Evolutionary conservation across 148 eudicot genomes (phyloP).

Genomic region (Linanthus parryae): DNA sequence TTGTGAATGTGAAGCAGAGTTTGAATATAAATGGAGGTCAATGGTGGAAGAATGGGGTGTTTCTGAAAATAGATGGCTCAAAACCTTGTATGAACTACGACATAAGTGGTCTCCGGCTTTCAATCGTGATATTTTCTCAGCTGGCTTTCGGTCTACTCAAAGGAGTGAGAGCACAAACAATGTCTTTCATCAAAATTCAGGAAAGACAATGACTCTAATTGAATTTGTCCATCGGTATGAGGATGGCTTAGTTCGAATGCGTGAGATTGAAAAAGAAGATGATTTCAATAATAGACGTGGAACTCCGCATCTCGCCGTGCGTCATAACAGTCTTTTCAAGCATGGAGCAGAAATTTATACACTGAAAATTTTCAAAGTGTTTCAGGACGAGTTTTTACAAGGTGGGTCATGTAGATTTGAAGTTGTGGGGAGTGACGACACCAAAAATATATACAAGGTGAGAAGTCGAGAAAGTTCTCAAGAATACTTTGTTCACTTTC

Average conservation of each 20-base stretch:
- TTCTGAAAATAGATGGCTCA: background rate
- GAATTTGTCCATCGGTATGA: background rate
- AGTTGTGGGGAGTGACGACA: background rate
- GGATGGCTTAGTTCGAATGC: background rate
- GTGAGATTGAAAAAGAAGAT: background rate
- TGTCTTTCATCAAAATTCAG: background rate
- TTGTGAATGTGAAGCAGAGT: background rate
- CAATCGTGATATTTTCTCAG: background rate
- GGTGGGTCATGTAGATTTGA: background rate
- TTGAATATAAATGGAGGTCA: background rate
- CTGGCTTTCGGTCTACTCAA: background rate
- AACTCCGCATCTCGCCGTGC: background rate
- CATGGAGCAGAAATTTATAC: background rate
- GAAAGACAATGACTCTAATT: background rate
- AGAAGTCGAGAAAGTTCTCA: too few species aligned
- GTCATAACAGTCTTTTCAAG: background rate
- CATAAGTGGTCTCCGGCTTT: conserved; percentile 6
- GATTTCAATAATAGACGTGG: background rate
- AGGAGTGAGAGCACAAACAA: conserved; percentile 4
- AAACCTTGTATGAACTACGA: background rate
- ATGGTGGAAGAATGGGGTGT: background rate
- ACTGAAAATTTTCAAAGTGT: background rate
- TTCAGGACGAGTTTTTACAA: background rate
- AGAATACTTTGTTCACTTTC: conserved; percentile 1
- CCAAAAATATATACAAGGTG: background rate